Evolutionary conservation across 176 grass and related monocot genomes (phyloP), one percentile per base, ranked within the genome.

Genomic region (Carex pumila): DNA sequence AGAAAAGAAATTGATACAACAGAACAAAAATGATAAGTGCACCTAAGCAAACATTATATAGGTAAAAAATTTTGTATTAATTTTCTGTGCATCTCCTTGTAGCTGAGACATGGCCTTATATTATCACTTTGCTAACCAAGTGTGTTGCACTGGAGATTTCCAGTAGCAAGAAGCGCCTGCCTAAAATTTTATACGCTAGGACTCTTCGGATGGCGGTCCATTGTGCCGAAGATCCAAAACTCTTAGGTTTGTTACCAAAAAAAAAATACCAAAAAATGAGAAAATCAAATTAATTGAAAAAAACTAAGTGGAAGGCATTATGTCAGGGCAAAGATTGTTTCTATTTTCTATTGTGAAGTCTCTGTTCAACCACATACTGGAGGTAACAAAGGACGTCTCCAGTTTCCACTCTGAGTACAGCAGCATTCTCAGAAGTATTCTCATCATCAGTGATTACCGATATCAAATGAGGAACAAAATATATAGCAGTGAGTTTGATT

Each of bases 301-400:
- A 11, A 11, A 10, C 47, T 50, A 50, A 50, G 9, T 11, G 47
- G 47, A 50, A 50, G 8, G 47, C 47, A 50, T 50, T 50, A 50
- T 50, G 47, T 12, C 47, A 50, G 47, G 47, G 47, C 47, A 81
- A 81, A 37, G 15, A 0, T 70, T 92, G 82, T 86, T 89, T 85
- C 71, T 90, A 80, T 43, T 90, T 87, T 87, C 91, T 54, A 74
- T 94, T 69, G 91, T 57, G 50, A 94, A 86, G 82, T 74, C 91
- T 86, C 86, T 98, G 64, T 98, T 98, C 81, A 86, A 31, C 88
- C 92, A 98, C 86, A 87, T 93, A 45, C 87, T 82, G 87, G 89
- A 98, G 71, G 91, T 91, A 6, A 41, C 92, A 85, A 98, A 90
- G 83, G 91, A 93, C 69, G 88, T 85, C 83, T 49, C 90, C 84